Conservation (phyloP, 2,329 filamentous ascomycete species). For the Colletotrichum tamarilloi region DNA sequence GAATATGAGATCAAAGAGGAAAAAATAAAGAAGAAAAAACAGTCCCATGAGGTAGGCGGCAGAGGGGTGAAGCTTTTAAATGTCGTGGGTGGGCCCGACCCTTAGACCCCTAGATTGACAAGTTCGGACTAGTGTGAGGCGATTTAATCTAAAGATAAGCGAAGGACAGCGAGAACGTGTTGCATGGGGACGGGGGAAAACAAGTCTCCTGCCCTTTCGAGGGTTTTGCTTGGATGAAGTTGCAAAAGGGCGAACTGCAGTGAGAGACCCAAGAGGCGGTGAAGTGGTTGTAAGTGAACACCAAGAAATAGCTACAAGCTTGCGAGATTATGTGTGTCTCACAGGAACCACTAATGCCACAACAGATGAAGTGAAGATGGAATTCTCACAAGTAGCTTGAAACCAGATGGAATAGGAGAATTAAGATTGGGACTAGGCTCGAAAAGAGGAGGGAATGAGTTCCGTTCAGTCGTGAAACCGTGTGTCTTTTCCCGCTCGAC, state of each 20-base stretch:
- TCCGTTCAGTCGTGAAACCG: background rate
- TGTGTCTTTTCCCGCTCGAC: background rate
- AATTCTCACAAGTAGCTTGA: background rate
- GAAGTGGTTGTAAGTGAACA: background rate
- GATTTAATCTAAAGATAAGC: constrained; percentile 14
- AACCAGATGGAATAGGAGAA: background rate
- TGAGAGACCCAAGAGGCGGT: background rate
- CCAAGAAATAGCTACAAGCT: background rate
- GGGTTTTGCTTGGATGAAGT: background rate
- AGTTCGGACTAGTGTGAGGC: constrained; percentile 29
- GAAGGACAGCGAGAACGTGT: background rate
- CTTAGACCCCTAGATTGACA: constrained; percentile 8
- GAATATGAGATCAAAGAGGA: background rate
- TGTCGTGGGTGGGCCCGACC: constrained; percentile 22
- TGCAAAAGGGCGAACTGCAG: background rate
- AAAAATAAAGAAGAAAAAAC: background rate
- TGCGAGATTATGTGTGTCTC: background rate
- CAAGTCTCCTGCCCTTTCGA: background rate
- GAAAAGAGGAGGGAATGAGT: background rate
- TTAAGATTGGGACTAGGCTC: background rate
- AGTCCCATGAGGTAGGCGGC: background rate
- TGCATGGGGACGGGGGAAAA: background rate
- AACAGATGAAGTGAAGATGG: background rate
- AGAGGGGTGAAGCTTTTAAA: constrained; percentile 9
- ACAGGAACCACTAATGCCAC: background rate